phyloP scores from a whole-genome alignment of 164 flowering plant species.

The Pachysandra terminalis region DNA sequence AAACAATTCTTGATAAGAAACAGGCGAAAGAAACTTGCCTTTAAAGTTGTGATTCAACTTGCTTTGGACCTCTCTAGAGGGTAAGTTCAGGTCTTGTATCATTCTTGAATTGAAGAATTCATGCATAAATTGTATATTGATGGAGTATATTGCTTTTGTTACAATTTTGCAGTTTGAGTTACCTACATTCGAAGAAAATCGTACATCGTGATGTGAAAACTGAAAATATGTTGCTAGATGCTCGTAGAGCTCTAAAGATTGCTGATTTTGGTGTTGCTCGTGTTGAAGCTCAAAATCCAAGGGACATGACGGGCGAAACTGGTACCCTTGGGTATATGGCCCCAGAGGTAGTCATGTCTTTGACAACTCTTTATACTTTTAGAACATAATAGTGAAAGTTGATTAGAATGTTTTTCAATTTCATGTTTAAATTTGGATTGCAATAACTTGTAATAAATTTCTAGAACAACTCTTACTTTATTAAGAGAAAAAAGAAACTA shows the following conservation, averaged over 20 bases:
- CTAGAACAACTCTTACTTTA: too few relatives aligned
- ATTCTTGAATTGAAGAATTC: not conserved
- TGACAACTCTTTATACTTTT: too few relatives aligned
- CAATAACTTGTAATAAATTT: too few relatives aligned
- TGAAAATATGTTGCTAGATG: constrained; percentile 61
- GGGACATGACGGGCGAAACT: constrained; percentile 71
- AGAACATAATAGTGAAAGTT: too few relatives aligned
- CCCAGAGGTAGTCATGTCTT: constrained; percentile 43
- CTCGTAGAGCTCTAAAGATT: constrained; percentile 44
- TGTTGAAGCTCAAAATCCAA: constrained; percentile 61
- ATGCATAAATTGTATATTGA: not conserved
- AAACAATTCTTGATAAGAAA: constrained; percentile 54
- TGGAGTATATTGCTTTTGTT: not conserved
- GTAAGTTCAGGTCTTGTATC: constrained; percentile 25
- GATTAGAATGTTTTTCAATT: too few relatives aligned
- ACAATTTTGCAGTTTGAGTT: constrained; percentile 40
- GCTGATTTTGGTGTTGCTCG: constrained; percentile 78
- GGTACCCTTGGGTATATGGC: constrained; percentile 78
- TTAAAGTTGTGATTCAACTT: constrained; percentile 57
- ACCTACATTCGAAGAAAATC: constrained; percentile 56
- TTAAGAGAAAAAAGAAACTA: too few relatives aligned
- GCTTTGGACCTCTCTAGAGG: constrained; percentile 86
- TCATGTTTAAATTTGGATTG: too few relatives aligned
- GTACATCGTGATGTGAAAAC: constrained; percentile 70
- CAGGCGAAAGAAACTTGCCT: constrained; percentile 57